Evolutionary conservation across 225 moss, liverwort and hornwort species (phyloP), one percentile per base, ranked within the genome.

Genomic region (Bryoerythrophyllum caledonicum): DNA sequence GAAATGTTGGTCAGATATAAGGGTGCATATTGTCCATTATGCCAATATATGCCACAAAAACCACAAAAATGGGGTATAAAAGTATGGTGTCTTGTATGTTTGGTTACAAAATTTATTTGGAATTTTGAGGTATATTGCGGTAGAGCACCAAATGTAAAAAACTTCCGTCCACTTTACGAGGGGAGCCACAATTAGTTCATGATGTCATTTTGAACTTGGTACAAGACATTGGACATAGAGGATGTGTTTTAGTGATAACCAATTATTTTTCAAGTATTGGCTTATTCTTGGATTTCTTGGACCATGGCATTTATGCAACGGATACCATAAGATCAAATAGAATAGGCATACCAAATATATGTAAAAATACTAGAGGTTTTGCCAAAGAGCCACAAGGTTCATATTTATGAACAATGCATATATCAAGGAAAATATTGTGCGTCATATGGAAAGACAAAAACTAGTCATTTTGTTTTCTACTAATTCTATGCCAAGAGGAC

Each of bases 151-250:
- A 15, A 10, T 20, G 34, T 1, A 0, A 9, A 44, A 15, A 2
- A 0, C 7, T 20, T 1, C 32, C 3, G 3, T 34, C 8, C 8
- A 19, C 1, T 8, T 2, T 1, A 9, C 2, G 1, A 14, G 60
- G 60, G 3, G 34, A 20, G 34, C 19, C 35, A 10, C 19, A 37
- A n/a, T 35, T 62, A n/a, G 35, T 4, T 1, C 20, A 62, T 4
- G n/a, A 37, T 0, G 15, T 15, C 10, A 9, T 15, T 44, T 44
- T 44, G 15, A 1, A 4, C 44, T 15, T 44, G 4, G 44, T 20
- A 20, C 1, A 10, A 2, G 35, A 62, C 0, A 62, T 34, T 7
- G 32, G n/a, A 6, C 34, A 35, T 5, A 62, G 16, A 10, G 10
- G 1, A 4, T 4, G n/a, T 37, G 10, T 62, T 19, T 30, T 61